Evolutionary conservation across 2,329 filamentous ascomycete species (phyloP).

Genomic region (Cladosporium sp.): DNA sequence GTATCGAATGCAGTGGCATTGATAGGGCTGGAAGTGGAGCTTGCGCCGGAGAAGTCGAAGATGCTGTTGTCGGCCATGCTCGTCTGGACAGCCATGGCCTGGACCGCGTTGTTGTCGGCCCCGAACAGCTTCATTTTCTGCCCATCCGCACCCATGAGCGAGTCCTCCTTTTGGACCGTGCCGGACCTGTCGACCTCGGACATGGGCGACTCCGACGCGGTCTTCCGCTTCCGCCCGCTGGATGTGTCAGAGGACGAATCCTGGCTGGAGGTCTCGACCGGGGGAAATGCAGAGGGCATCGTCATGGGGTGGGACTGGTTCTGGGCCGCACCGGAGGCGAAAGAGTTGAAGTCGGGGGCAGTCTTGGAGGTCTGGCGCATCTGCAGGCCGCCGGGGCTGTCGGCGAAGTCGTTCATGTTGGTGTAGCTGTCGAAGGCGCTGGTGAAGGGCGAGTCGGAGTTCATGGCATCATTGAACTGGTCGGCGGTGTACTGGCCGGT

Average conservation of each 20-base stretch:
- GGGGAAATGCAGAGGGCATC: slow-evolving; percentile 22
- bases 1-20: slow-evolving; percentile 24
- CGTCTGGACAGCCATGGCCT: slow-evolving; percentile 6
- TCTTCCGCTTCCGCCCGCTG: slow-evolving; percentile 35
- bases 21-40: slow-evolving; percentile 45
- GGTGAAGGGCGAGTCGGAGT: slow-evolving; percentile 19
- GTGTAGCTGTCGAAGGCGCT: slow-evolving; percentile 17
- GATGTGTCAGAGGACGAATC: slow-evolving; percentile 38
- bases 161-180: slow-evolving; percentile 25
- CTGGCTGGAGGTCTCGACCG: slow-evolving; percentile 36
- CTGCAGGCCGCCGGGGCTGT: slow-evolving; percentile 19
- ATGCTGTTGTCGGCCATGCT: slow-evolving; percentile 12
- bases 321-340: slow-evolving; percentile 13
- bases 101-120: slow-evolving; percentile 1
- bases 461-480: slow-evolving; percentile 18
- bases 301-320: slow-evolving; percentile 14
- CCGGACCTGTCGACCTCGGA: slow-evolving; percentile 22
- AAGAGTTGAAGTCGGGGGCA: slow-evolving; percentile 16
- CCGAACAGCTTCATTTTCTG: slow-evolving; percentile 23
- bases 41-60: slow-evolving; percentile 44
- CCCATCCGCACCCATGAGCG: slow-evolving; percentile 19
- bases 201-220: slow-evolving; percentile 32
- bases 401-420: slow-evolving; percentile 19
- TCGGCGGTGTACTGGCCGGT: slow-evolving; percentile 14
- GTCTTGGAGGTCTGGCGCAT: slow-evolving; percentile 27